These are phyloP conservation scores for Boletus edulis DNA, from an alignment of 768 basidiomycete species.

Conservation along the genomic window DNA sequence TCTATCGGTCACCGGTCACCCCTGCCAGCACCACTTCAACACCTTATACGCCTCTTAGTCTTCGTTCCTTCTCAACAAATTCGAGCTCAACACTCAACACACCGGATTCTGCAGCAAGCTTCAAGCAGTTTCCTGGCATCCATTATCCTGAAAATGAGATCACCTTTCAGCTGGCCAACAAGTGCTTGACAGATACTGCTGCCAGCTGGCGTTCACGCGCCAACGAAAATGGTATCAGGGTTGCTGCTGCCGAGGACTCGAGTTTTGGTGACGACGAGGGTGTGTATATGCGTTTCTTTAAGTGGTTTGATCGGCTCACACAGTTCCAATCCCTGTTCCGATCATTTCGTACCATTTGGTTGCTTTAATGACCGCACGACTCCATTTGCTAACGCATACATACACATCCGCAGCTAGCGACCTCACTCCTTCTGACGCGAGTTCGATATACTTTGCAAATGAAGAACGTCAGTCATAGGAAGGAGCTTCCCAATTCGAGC, in stretches of 20 bases:
- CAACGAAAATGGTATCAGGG: constrained; percentile 69
- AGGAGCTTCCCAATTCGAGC: constrained; percentile 15
- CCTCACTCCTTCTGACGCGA: constrained; percentile 45
- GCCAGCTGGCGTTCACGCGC: constrained; percentile 73
- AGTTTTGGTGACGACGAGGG: constrained; percentile 49
- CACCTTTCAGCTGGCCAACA: constrained; percentile 34
- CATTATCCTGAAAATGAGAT: constrained; percentile 43
- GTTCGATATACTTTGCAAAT: constrained; percentile 45
- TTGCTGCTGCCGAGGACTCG: constrained; percentile 41
- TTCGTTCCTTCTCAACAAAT: constrained; percentile 58
- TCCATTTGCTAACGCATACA: constrained; percentile 27
- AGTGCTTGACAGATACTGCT: constrained; percentile 57
- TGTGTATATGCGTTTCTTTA: constrained; percentile 29
- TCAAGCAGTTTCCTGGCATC: constrained; percentile 42
- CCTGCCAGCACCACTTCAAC: constrained; percentile 51
- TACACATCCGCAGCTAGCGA: constrained; percentile 52
- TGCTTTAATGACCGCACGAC: not conserved
- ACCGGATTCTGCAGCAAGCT: constrained; percentile 41
- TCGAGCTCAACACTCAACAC: constrained; percentile 56
- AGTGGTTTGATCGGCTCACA: constrained; percentile 17
- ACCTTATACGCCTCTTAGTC: constrained; percentile 69
- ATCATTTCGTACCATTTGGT: constrained; percentile 2
- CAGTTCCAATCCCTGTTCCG: constrained; percentile 2
- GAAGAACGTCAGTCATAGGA: constrained; percentile 46
- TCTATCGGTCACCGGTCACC: constrained; percentile 57